Conservation (phyloP, 371 early-diverging fungal genomes). For the Paraphysoderma sedebokerense region DNA sequence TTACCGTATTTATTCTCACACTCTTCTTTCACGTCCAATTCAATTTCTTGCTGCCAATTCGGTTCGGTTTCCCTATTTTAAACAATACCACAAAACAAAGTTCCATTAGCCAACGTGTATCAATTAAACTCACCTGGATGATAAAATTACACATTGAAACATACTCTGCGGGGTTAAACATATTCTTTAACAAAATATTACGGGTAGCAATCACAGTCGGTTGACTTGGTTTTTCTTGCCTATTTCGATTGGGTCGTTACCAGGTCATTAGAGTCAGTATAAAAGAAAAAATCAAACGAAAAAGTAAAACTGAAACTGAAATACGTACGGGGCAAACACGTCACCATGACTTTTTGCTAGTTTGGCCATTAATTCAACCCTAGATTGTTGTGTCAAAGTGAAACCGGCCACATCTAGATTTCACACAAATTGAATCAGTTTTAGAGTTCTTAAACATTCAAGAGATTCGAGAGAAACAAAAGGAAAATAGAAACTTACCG, state of each 20-base stretch:
- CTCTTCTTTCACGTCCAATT: conserved; percentile 69
- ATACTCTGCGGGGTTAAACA: conserved; percentile 83
- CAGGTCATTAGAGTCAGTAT: no score
- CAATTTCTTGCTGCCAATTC: conserved; percentile 73
- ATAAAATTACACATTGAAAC: conserved; percentile 5
- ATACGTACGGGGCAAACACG: no score
- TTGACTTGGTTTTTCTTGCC: no score
- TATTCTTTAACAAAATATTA: conserved; percentile 62
- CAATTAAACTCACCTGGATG: neutral
- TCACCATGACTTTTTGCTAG: conserved; percentile 35
- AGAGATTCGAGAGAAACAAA: no score
- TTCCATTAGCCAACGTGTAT: neutral
- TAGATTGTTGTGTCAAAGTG: conserved; percentile 45
- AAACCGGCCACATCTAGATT: conserved; percentile 46
- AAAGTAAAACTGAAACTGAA: no score
- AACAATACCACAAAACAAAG: neutral
- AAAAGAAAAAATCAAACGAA: no score
- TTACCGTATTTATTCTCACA: conserved; percentile 54
- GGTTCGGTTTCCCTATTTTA: conserved; percentile 56
- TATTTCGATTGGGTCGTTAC: no score
- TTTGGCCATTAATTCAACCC: conserved; percentile 75
- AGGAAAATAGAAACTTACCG: conserved; percentile 15
- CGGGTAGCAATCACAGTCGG: conserved; percentile 5
- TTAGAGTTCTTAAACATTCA: no score
- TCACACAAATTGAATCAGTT: no score